These are phyloP conservation scores for Takashimella tepidaria DNA, from an alignment of 1,284 basidiomycete species.

Conservation along the genomic window DNA sequence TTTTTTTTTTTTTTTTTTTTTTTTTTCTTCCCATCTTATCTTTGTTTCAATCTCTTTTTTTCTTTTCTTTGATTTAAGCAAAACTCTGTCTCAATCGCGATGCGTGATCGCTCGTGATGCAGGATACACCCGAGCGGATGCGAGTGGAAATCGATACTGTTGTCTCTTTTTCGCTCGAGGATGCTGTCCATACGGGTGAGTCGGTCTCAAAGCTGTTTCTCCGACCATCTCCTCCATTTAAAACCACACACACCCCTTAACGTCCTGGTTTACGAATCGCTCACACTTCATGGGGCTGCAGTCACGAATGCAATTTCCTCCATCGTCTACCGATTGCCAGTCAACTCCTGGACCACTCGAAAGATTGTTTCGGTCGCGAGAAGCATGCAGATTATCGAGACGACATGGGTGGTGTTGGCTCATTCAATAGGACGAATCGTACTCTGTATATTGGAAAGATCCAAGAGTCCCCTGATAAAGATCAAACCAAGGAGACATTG, in stretches of 20 bases:
- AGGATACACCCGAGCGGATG: conserved; percentile 89
- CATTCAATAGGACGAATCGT: conserved; percentile 87
- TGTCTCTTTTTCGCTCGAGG: conserved; percentile 96
- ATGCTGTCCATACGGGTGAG: conserved; percentile 85
- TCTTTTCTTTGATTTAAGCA: conserved; percentile 58
- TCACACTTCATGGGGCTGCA: too few relatives aligned
- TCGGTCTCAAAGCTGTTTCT: not conserved
- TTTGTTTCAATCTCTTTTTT: too few relatives aligned
- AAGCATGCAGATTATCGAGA: conserved; percentile 97
- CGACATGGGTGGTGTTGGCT: conserved; percentile 99
- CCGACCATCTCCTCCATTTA: too few relatives aligned
- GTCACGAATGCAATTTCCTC: conserved; percentile 90
- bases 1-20: too few relatives aligned
- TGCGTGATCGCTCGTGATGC: conserved; percentile 84
- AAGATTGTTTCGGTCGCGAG: conserved; percentile 95
- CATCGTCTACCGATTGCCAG: conserved; percentile 75
- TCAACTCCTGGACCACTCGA: conserved; percentile 78
- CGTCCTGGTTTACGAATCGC: not conserved
- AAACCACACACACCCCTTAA: too few relatives aligned
- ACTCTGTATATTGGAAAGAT: conserved; percentile 94
- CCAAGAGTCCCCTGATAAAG: conserved; percentile 78
- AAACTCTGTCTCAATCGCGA: conserved; percentile 66
- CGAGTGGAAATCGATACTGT: conserved; percentile 81
- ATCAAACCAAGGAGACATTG: conserved; percentile 85
- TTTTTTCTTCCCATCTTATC: too few relatives aligned